Base-by-base conservation (phyloP, 2,329 filamentous ascomycete genomes). In the Scedosporium dehoogii region DNA sequence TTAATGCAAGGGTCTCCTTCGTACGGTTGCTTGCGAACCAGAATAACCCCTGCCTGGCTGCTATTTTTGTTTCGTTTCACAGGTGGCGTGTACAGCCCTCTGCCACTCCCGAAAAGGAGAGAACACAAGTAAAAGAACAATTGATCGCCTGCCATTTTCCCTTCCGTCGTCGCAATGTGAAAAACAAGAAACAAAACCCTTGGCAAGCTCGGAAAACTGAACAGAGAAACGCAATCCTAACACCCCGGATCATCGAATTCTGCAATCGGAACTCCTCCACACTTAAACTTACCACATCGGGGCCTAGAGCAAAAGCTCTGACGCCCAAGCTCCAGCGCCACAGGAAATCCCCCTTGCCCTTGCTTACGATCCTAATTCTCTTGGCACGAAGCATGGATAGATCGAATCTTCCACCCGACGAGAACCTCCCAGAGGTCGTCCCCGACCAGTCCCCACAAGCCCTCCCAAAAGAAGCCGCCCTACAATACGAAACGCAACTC, bases 341-440 rank as follows among this genome's bases (percentile, higher is more conserved):
- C 33, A 12, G 10, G 18, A 48, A 48, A 48, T 48, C 44, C 10
- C 10, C 9, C 10, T 12, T 4, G 33, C 33, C 33, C 33, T 38
- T 38, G 33, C 33, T 38, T 38, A 38, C 33, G 33, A 38, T 38
- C 33, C 33, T 38, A 38, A 12, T 38, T 38, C 33, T 38, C 33
- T 38, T 38, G 33, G 33, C 33, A 14, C 33, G 21, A 48, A 48
- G 16, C 10, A 55, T 55, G 51, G 51, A 55, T 12, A 18, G 51
- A 12, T 55, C 51, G 23, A 55, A 55, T 27, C 51, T 55, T 12
- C 51, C 51, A 2, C 12, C 56, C 14, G 55, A 64, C 59, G 55
- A 56, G 21, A 60, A 63, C 44, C 62, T 63, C 27, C 62, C 62
- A 12, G 62, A 63, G 18, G 62, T 63, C 14, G 62, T 60, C 3